Evolutionary conservation across 192 early-diverging fungal species (phyloP).

Genomic region (Coemansia pectinata): DNA sequence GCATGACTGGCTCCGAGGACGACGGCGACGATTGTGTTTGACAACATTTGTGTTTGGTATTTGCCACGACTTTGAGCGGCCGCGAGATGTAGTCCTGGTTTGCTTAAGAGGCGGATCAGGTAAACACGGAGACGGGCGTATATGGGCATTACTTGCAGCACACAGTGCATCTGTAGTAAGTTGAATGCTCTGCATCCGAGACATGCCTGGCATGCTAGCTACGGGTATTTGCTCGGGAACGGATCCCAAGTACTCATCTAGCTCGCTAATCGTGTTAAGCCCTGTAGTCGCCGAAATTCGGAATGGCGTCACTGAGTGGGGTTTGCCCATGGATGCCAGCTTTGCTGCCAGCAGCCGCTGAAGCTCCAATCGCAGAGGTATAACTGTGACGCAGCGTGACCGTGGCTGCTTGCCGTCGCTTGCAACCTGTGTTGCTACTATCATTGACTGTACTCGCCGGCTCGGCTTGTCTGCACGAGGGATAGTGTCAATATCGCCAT

Average conservation of each 20-base stretch:
- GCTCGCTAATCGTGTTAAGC: neutral
- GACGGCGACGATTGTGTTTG: neutral
- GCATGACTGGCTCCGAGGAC: constrained; percentile 25
- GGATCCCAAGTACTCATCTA: neutral
- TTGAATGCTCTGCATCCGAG: neutral
- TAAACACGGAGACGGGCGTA: neutral
- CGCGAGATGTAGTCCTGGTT: neutral
- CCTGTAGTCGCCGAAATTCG: neutral
- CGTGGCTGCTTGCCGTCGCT: neutral
- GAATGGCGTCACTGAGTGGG: neutral
- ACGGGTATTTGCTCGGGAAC: neutral
- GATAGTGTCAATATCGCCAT: constrained; percentile 5
- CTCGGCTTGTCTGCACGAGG: constrained; percentile 18
- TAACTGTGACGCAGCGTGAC: constrained; percentile 34
- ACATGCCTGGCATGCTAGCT: neutral
- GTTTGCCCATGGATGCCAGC: constrained; percentile 1
- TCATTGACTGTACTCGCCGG: constrained; percentile 46
- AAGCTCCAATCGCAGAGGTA: constrained; percentile 40
- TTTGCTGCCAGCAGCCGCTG: constrained; percentile 27
- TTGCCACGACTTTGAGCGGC: constrained; percentile 3
- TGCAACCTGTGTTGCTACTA: constrained; percentile 6
- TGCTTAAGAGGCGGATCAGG: neutral
- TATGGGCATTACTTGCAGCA: neutral
- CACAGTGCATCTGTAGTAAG: neutral
- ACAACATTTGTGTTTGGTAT: neutral